These are phyloP conservation scores for Nepenthes mirabilis DNA, from an alignment of 148 eudicot genomes.

Conservation along the genomic window DNA sequence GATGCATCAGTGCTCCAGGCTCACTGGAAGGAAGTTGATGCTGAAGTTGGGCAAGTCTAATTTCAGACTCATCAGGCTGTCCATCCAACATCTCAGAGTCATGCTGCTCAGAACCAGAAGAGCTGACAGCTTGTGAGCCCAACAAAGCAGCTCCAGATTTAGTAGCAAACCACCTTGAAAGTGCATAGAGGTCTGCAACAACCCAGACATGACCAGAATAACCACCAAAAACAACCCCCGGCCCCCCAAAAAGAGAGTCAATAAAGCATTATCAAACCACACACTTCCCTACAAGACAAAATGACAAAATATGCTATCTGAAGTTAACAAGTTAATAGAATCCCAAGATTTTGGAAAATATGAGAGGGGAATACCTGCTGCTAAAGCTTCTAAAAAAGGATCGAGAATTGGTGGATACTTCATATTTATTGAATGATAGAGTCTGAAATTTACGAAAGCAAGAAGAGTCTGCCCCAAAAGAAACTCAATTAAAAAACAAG, in stretches of 20 bases:
- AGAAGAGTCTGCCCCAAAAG: constrained; percentile 52
- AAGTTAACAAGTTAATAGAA: neutral
- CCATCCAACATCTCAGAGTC: constrained; percentile 15
- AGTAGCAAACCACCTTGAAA: constrained; percentile 58
- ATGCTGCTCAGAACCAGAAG: constrained; percentile 17
- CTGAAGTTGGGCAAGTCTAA: constrained; percentile 85
- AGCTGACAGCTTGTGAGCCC: constrained; percentile 12
- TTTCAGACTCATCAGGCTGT: constrained; percentile 50
- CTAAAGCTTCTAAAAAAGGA: constrained; percentile 76
- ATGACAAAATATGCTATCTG: neutral
- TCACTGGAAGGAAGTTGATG: constrained; percentile 81
- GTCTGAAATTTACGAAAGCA: constrained; percentile 64
- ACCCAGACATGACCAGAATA: neutral
- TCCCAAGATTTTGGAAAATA: neutral
- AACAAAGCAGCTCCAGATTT: constrained; percentile 18
- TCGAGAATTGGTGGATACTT: constrained; percentile 91
- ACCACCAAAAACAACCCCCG: too few relatives aligned
- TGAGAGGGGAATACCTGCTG: constrained; percentile 40
- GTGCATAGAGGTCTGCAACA: constrained; percentile 73
- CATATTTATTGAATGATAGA: constrained; percentile 62
- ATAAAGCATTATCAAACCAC: neutral
- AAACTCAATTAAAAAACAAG: neutral
- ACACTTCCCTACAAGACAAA: neutral
- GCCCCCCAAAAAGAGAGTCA: neutral
- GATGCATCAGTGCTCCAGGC: constrained; percentile 79